phyloP scores from a whole-genome alignment of 2,329 filamentous ascomycete genomes.

The Alternaria gaisen region DNA sequence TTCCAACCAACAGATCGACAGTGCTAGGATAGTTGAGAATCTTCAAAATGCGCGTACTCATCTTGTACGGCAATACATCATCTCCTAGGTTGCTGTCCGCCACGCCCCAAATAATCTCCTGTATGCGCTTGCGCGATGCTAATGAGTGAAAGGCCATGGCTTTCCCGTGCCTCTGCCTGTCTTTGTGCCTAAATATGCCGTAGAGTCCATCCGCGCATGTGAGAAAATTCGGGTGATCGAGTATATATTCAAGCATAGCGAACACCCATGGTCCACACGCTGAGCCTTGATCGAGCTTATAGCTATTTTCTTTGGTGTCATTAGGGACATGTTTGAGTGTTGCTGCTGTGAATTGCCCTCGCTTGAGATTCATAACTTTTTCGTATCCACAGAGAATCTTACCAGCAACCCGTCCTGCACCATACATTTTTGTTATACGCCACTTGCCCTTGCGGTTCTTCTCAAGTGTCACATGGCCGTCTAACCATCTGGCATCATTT shows the following conservation, averaged over 20 bases:
- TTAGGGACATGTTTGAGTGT: constrained; percentile 7
- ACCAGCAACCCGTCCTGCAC: not conserved
- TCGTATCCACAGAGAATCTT: constrained; percentile 4
- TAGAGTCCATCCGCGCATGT: not conserved
- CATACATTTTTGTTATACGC: not conserved
- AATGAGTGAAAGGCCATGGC: not conserved
- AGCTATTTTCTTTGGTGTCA: not conserved
- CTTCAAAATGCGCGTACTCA: not conserved
- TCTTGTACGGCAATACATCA: not conserved
- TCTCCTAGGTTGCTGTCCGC: not conserved
- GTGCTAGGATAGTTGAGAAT: not conserved
- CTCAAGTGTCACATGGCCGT: not conserved
- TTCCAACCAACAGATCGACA: not conserved
- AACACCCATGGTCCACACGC: not conserved
- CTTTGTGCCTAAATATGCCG: not conserved
- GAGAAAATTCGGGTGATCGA: not conserved
- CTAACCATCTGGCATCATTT: constrained; percentile 1
- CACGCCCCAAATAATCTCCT: not conserved
- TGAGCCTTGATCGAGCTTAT: not conserved
- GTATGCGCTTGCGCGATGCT: not conserved
- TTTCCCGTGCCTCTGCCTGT: not conserved
- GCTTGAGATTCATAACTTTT: not conserved
- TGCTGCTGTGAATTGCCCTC: not conserved
- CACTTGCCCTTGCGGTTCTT: not conserved
- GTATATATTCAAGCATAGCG: not conserved